Conservation (phyloP, 108 stramenopile genomes). For the Parietichytrium sp. region DNA sequence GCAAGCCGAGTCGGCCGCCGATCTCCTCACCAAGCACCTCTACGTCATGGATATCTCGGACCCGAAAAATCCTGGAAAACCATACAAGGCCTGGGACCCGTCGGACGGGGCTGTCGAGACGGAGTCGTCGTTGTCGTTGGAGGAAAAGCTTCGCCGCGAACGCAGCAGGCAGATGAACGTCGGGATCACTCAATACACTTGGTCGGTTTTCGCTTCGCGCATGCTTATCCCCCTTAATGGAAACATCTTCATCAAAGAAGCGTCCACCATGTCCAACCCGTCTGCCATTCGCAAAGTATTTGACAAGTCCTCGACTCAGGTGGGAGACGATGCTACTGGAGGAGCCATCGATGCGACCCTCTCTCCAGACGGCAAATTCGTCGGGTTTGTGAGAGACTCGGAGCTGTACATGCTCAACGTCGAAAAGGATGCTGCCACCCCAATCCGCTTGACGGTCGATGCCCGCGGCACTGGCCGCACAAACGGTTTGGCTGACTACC, state of each 20-base stretch:
- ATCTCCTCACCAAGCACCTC: constrained; percentile 4
- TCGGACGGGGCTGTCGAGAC: background rate
- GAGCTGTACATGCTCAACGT: constrained; percentile 54
- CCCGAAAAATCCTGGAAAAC: background rate
- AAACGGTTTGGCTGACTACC: constrained; percentile 85
- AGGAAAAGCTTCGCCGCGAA: constrained; percentile 67
- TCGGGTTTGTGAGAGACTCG: constrained; percentile 62
- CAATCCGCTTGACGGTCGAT: constrained; percentile 52
- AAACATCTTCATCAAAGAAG: constrained; percentile 56
- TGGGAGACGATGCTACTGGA: constrained; percentile 28
- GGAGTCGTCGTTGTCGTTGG: constrained; percentile 30
- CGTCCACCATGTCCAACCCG: background rate
- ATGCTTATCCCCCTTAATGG: constrained; percentile 50
- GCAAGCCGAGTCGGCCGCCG: background rate
- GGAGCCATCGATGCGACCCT: constrained; percentile 64
- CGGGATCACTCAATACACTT: constrained; percentile 62
- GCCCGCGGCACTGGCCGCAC: constrained; percentile 58
- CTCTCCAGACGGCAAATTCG: constrained; percentile 60
- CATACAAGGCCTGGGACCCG: constrained; percentile 23
- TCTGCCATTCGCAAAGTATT: constrained; percentile 46
- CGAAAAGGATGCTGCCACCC: constrained; percentile 2
- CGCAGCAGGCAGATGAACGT: constrained; percentile 60
- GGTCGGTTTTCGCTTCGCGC: constrained; percentile 42
- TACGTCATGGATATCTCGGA: background rate
- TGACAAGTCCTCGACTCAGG: constrained; percentile 38